Evolutionary conservation across 225 moss, liverwort and hornwort species (phyloP), one percentile per base, ranked within the genome.

Genomic region (Anthoceros angustus): DNA sequence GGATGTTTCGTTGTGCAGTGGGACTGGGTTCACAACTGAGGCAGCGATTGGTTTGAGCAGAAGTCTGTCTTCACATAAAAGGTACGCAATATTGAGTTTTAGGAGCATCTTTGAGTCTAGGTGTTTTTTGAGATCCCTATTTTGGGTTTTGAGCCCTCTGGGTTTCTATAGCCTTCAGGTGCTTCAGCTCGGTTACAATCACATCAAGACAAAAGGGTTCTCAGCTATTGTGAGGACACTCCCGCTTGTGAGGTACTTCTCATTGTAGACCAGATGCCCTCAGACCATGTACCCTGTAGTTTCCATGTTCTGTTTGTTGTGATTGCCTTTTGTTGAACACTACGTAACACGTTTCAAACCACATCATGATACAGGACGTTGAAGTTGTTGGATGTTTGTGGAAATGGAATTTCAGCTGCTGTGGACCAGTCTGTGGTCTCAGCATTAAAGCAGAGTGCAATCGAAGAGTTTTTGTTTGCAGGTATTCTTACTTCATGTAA

Each of bases 301-400:
- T 65, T 66, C n/a, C 43, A 25, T n/a, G 24, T 55, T 48, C 2
- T 61, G 26, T 40, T 48, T 62, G 39, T 9, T 32, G 3, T 69
- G 24, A 39, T 55, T 10, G 16, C n/a, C 15, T 15, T 25, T 8
- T n/a, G n/a, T n/a, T n/a, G n/a, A n/a, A n/a, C n/a, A 41, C 26
- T 45, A 10, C 41, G 48, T 48, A 42, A 4, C 41, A 41, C 10
- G 9, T 45, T 67, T 4, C n/a, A 64, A 38, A 48, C 10, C 40
- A 65, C 24, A 32, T 25, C 43, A 42, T 50, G 40, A 8, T 74
- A 46, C 66, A 89, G 89, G 76, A 78, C 85, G 41, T 73, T 90
- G 80, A 85, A 85, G 76, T 72, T 83, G 12, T 64, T 90, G 26
- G 89, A 90, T 72, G 89, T 75, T 39, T 84, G 89, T 43, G 89